A percentile compares a stretch with the other conserved stretches of the same genome.
These are phyloP conservation scores for Phytophthora capsici DNA, from an alignment of 352 stramenopile genomes.

Conservation along the genomic window DNA sequence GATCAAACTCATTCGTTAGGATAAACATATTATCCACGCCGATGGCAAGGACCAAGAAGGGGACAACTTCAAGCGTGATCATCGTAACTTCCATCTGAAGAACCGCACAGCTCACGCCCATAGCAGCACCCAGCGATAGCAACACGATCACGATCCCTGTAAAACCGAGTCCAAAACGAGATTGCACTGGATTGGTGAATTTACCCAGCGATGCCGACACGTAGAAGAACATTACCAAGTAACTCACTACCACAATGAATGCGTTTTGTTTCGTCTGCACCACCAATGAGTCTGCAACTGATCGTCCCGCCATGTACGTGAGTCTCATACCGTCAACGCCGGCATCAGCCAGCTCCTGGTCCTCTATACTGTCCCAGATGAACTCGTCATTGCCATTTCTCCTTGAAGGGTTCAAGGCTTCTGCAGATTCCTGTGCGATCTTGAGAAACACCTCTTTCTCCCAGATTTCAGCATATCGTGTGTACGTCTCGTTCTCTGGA, in stretches of 20 bases:
- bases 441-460: conserved; percentile 81
- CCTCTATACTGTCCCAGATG: conserved; percentile 33
- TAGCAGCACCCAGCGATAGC: conserved; percentile 73
- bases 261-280: conserved; percentile 90
- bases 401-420: conserved; percentile 26
- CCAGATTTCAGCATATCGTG: conserved; percentile 76
- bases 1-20: conserved; percentile 88
- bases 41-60: conserved; percentile 92
- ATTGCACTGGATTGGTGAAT: conserved; percentile 68
- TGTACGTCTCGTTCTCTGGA: conserved; percentile 77
- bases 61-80: conserved; percentile 92
- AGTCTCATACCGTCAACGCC: conserved; percentile 66
- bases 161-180: conserved; percentile 80
- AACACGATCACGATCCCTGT: conserved; percentile 89
- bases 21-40: conserved; percentile 95
- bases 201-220: conserved; percentile 86
- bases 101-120: conserved; percentile 70
- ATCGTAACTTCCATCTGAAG: conserved; percentile 88
- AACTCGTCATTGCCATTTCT: conserved; percentile 22
- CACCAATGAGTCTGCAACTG: conserved; percentile 80
- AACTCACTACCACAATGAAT: conserved; percentile 89
- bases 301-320: conserved; percentile 88
- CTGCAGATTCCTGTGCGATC: conserved; percentile 34
- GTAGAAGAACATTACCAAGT: conserved; percentile 92
- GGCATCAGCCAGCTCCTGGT: conserved; percentile 28